phyloP scores from a whole-genome alignment of 257 asterid genomes.

The Fraxinus quadrangulata region DNA sequence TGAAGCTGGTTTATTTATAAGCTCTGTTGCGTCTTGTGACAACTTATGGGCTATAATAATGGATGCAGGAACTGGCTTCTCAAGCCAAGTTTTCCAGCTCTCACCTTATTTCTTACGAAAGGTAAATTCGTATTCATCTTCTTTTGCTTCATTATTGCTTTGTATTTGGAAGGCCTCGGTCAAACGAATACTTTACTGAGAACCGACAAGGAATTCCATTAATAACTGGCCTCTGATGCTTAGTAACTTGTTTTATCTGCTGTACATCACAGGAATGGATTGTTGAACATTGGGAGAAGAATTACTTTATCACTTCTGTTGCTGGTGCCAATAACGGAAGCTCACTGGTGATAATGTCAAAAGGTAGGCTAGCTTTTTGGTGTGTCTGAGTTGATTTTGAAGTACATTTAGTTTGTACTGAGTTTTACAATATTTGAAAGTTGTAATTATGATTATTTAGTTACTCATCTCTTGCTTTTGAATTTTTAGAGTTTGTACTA shows the following conservation, averaged over 20 bases:
- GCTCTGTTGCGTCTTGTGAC: conserved; percentile 53
- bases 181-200: too few relatives aligned
- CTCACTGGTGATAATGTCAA: conserved; percentile 53
- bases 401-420: not conserved
- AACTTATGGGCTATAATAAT: conserved; percentile 52
- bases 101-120: conserved; percentile 45
- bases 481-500: too few relatives aligned
- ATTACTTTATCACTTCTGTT: conserved; percentile 44
- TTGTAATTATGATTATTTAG: too few relatives aligned
- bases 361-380: conserved; percentile 33
- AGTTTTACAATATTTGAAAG: too few relatives aligned
- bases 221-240: too few relatives aligned
- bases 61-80: conserved; percentile 52
- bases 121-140: conserved; percentile 25
- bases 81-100: conserved; percentile 46
- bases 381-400: not conserved
- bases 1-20: conserved; percentile 45
- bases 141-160: not conserved
- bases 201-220: too few relatives aligned
- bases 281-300: conserved; percentile 56
- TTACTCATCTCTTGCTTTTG: too few relatives aligned
- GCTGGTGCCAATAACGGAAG: conserved; percentile 50
- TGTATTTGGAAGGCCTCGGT: too few relatives aligned
- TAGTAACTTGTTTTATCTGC: conserved; percentile 8
- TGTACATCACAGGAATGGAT: conserved; percentile 45